Conservation (phyloP, 2,329 filamentous ascomycete genomes). For the Aureobasidium melanogenum region DNA sequence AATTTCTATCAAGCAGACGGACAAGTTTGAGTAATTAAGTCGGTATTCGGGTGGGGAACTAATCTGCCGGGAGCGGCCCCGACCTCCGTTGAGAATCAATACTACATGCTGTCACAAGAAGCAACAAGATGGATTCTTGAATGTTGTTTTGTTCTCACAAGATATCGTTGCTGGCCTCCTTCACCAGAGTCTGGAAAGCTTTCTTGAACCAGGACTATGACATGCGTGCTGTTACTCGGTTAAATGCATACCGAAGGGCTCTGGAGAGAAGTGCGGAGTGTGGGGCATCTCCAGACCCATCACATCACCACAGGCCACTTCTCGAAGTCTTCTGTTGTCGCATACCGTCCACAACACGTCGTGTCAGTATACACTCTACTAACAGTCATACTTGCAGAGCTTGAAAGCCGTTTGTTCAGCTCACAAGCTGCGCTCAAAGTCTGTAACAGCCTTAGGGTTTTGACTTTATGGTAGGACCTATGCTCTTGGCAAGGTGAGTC, state of each 20-base stretch:
- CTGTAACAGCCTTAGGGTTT: neutral
- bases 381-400: no score
- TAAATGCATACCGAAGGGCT: neutral
- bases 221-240: neutral
- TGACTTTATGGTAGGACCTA: neutral
- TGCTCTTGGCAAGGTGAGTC: neutral
- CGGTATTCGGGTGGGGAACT: neutral
- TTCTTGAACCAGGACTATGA: neutral
- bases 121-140: neutral
- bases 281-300: neutral
- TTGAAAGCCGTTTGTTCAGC: neutral
- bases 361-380: neutral
- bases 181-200: neutral
- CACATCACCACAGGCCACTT: neutral
- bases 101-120: neutral
- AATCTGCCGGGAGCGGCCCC: neutral
- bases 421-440: neutral
- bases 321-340: neutral
- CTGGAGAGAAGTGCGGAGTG: neutral
- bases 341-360: neutral
- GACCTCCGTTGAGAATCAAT: neutral
- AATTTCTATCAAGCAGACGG: neutral
- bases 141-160: no score
- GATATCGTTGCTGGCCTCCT: neutral
- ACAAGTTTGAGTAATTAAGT: neutral